phyloP scores from a whole-genome alignment of 257 asterid species.

The Solanum corneliomulleri region DNA sequence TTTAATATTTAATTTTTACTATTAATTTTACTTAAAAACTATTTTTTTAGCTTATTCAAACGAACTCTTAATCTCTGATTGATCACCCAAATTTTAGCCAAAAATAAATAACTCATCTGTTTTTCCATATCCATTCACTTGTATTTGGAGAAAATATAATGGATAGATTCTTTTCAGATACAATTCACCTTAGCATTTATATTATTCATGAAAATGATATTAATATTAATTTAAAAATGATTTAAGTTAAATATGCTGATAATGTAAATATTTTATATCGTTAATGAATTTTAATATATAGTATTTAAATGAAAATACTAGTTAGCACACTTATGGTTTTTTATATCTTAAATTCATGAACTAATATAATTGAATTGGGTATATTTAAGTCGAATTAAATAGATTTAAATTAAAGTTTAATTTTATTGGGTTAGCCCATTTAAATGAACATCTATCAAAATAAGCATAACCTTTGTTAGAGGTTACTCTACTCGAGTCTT shows the following conservation, averaged over 20 bases:
- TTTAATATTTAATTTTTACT: too few species aligned
- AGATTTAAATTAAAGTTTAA: too few species aligned
- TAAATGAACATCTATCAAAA: too few species aligned
- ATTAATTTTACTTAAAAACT: neutral
- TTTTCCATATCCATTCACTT: slow-evolving; percentile 10
- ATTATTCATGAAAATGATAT: neutral
- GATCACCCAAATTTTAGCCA: slow-evolving; percentile 21
- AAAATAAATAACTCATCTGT: slow-evolving; percentile 14
- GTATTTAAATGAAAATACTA: neutral
- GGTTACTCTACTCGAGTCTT: too few species aligned
- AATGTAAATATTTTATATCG: neutral
- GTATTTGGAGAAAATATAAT: neutral
- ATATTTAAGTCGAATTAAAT: neutral
- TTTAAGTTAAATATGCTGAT: neutral
- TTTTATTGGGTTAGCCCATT: too few species aligned
- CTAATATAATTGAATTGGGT: neutral
- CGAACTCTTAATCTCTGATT: neutral
- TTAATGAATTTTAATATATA: neutral
- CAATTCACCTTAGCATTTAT: neutral
- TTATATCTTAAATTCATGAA: too few species aligned
- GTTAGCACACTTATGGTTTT: neutral
- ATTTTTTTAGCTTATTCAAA: too few species aligned
- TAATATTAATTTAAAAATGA: neutral
- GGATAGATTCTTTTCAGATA: slow-evolving; percentile 5
- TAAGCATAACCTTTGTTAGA: too few species aligned